Conservation (phyloP, 2,329 filamentous ascomycete species). For the Lasiodiplodia sp. region DNA sequence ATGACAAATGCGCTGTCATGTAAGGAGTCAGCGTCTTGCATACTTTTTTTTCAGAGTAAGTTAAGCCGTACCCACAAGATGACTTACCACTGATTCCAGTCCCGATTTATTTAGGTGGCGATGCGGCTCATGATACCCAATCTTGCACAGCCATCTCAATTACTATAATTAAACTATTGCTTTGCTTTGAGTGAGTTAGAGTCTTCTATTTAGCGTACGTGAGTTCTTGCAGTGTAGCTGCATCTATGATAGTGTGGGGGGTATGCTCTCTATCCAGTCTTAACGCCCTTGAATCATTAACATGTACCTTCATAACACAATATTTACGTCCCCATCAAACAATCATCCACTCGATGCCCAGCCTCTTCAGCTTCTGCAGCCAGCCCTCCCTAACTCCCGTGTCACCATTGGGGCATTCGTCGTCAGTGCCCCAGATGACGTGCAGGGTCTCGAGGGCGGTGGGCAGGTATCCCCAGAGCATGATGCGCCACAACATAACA, state of each 20-base stretch:
- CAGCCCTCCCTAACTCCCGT: conserved; percentile 15
- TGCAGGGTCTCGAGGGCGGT: conserved; percentile 45
- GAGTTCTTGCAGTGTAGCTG: not conserved
- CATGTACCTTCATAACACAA: not conserved
- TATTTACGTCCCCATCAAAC: conserved; percentile 25
- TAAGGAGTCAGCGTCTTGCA: conserved; percentile 35
- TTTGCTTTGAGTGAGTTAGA: not conserved
- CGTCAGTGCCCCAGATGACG: conserved; percentile 45
- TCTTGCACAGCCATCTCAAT: not conserved
- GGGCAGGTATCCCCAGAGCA: conserved; percentile 50
- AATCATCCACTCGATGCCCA: conserved; percentile 31
- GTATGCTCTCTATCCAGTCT: not conserved
- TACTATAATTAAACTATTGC: not conserved
- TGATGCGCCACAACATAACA: conserved; percentile 42
- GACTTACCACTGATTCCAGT: not conserved
- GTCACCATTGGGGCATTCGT: not conserved
- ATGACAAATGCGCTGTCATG: conserved; percentile 68
- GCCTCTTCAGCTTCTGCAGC: conserved; percentile 24
- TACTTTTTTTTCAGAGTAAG: not conserved
- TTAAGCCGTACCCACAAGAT: not conserved
- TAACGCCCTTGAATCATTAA: not conserved
- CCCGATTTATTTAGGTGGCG: not conserved
- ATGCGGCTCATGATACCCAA: not conserved
- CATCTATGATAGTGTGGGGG: not conserved
- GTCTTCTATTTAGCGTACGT: not conserved